These are phyloP conservation scores for Pistacia atlantica DNA, from an alignment of 345 rosid species.

Conservation along the genomic window DNA sequence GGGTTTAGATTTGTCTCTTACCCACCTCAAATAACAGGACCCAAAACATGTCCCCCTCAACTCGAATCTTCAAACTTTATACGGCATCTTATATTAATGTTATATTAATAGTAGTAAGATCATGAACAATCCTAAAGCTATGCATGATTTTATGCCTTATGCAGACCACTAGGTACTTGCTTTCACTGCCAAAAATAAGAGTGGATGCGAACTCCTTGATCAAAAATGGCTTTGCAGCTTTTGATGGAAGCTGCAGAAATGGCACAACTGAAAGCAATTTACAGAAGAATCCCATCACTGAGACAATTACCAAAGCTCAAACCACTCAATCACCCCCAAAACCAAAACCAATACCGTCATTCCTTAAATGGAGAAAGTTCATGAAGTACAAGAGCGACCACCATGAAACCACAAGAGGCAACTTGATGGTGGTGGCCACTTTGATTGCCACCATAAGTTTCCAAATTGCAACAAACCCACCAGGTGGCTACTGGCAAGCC, in stretches of 20 bases:
- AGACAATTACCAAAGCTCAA: background rate
- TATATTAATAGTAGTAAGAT: too few relatives aligned
- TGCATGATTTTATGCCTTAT: background rate
- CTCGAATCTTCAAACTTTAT: too few relatives aligned
- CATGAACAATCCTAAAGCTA: too few relatives aligned
- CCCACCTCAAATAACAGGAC: too few relatives aligned
- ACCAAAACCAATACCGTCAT: slow-evolving; percentile 3
- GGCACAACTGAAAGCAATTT: slow-evolving; percentile 23
- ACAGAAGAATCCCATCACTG: background rate
- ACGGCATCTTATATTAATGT: too few relatives aligned
- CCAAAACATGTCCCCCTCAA: too few relatives aligned
- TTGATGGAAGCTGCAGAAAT: slow-evolving; percentile 20
- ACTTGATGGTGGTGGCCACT: slow-evolving; percentile 41
- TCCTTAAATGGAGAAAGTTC: background rate
- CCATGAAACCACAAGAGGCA: slow-evolving; percentile 25
- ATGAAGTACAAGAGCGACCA: background rate
- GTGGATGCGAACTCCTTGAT: slow-evolving; percentile 24
- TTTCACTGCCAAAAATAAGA: slow-evolving; percentile 13
- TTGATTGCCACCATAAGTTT: slow-evolving; percentile 37
- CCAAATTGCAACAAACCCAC: slow-evolving; percentile 35
- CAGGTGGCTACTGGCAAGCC: slow-evolving; percentile 32
- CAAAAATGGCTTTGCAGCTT: slow-evolving; percentile 25
- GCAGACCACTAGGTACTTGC: slow-evolving; percentile 30
- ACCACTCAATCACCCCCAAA: slow-evolving; percentile 9
- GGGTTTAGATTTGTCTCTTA: too few relatives aligned